Evolutionary conservation across 768 basidiomycete species (phyloP), one percentile per base, ranked within the genome.

Genomic region (Punctularia strigosozonata): DNA sequence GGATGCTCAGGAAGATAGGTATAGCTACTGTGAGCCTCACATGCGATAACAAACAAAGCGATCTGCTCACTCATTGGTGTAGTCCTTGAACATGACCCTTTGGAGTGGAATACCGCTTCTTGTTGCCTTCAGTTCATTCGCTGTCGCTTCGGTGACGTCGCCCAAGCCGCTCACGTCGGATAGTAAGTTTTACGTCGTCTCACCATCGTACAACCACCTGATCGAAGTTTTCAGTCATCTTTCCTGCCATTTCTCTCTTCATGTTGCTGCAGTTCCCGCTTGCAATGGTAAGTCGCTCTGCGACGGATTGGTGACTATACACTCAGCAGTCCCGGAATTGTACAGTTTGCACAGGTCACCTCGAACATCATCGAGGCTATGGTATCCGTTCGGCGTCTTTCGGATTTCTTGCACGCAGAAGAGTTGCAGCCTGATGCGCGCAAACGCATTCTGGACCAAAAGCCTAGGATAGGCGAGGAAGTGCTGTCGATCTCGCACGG

Each of bases 161-260:
- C 56, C 68, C 1, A 68, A 55, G 21, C 86, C 90, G 3, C 58
- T 98, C 2, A 97, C 94, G 0, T 75, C 83, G 0, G 91, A 95
- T 45, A n/a, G n/a, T n/a, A n/a, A n/a, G n/a, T n/a, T n/a, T n/a
- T n/a, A n/a, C n/a, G n/a, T n/a, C n/a, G n/a, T n/a, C n/a, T n/a
- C n/a, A n/a, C n/a, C n/a, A n/a, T n/a, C n/a, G n/a, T n/a, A n/a
- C n/a, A n/a, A n/a, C n/a, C n/a, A n/a, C n/a, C n/a, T n/a, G n/a
- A n/a, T n/a, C n/a, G n/a, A n/a, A n/a, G n/a, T n/a, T n/a, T n/a
- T n/a, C n/a, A n/a, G 63, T 89, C 37, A 92, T 97, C 46, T 98
- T 98, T 70, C 94, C 94, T n/a, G 79, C 87, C 0, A 90, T 98
- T 44, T 81, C 87, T 0, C 61, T 92, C 22, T 92, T 90, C 62